These are phyloP conservation scores for Irpex sp. DNA, from an alignment of 1,284 basidiomycete genomes.

Conservation along the genomic window DNA sequence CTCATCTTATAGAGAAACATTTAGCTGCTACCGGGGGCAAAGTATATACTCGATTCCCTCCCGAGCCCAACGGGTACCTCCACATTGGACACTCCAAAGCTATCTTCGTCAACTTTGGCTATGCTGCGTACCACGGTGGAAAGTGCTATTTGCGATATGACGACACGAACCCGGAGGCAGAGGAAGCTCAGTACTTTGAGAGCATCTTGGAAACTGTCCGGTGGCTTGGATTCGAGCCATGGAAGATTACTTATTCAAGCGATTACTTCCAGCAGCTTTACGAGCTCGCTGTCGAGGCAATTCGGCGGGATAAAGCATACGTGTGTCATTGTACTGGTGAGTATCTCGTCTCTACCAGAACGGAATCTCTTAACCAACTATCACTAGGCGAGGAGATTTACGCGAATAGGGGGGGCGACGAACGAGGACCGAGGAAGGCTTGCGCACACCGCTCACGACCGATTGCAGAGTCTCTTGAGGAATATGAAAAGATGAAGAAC, in stretches of 20 bases:
- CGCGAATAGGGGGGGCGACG: constrained; percentile 78
- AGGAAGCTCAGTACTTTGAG: constrained; percentile 95
- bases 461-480: constrained; percentile 78
- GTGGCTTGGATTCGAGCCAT: constrained; percentile 98
- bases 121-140: constrained; percentile 88
- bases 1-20: constrained; percentile 79
- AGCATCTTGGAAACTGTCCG: constrained; percentile 94
- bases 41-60: constrained; percentile 97
- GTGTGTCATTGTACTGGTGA: constrained; percentile 93
- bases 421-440: constrained; percentile 81
- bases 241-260: constrained; percentile 98
- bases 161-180: constrained; percentile 98
- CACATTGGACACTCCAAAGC: constrained; percentile 99
- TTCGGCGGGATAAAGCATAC: constrained; percentile 90
- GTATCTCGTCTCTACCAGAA: constrained; percentile 27
- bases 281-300: constrained; percentile 88
- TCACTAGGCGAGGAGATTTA: constrained; percentile 88
- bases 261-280: constrained; percentile 94
- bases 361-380: neutral
- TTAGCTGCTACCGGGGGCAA: constrained; percentile 77
- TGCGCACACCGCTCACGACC: constrained; percentile 86
- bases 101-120: constrained; percentile 98
- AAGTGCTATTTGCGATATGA: constrained; percentile 95
- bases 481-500: constrained; percentile 92
- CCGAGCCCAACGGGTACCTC: constrained; percentile 96